Percentiles rank a stretch among this genome's conserved stretches.
Conservation (phyloP, 2,329 filamentous ascomycete genomes). For the Periconia sp. region DNA sequence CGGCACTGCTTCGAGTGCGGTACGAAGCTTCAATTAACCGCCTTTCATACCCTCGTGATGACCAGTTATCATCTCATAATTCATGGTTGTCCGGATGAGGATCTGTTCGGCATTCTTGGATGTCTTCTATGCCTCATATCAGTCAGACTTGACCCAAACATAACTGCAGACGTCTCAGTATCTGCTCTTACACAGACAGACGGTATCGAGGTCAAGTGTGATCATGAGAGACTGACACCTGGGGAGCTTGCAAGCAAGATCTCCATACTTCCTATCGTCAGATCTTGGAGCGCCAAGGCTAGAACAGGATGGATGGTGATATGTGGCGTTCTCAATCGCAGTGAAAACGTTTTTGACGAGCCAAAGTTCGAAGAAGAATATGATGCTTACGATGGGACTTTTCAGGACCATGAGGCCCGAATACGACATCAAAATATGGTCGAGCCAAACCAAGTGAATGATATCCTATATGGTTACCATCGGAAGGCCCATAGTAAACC, state of each 20-base stretch:
- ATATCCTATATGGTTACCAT: no score
- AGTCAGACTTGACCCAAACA: constrained; percentile 24
- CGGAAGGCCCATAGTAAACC: no score
- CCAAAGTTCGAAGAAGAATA: constrained; percentile 2
- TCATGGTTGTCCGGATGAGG: constrained; percentile 37
- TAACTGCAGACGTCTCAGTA: constrained; percentile 17
- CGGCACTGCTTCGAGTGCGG: constrained; percentile 33
- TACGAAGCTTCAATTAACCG: constrained; percentile 27
- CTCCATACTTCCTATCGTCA: neutral
- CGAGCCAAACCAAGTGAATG: no score
- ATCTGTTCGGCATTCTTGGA: constrained; percentile 42
- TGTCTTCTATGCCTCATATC: constrained; percentile 37
- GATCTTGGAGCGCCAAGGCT: neutral
- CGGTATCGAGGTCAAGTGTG: constrained; percentile 7
- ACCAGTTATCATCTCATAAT: constrained; percentile 36
- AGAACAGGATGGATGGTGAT: constrained; percentile 18
- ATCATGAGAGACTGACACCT: constrained; percentile 19
- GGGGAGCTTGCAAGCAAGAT: neutral
- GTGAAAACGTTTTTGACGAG: constrained; percentile 5
- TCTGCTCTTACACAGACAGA: neutral
- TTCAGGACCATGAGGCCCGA: no score
- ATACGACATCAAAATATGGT: no score
- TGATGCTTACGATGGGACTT: neutral
- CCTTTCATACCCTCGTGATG: constrained; percentile 41
- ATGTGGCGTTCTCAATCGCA: constrained; percentile 16